These are phyloP conservation scores for Grifola frondosa DNA, from an alignment of 1,284 basidiomycete genomes.

Conservation along the genomic window DNA sequence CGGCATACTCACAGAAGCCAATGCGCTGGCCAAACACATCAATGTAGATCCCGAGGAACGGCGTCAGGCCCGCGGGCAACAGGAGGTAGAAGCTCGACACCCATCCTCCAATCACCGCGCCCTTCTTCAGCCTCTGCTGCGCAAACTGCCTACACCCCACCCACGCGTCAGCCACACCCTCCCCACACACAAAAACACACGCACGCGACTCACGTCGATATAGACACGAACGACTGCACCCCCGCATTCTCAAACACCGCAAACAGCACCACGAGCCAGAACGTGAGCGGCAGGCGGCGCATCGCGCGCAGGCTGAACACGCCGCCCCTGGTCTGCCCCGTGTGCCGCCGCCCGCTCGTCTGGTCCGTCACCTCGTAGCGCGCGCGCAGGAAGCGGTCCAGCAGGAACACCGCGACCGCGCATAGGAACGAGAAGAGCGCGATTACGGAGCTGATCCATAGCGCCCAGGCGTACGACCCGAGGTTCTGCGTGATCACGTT, in stretches of 20 bases:
- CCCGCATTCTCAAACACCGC: slow-evolving; percentile 46
- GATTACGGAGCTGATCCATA: slow-evolving; percentile 45
- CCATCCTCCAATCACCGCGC: slow-evolving; percentile 48
- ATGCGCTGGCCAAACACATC: slow-evolving; percentile 43
- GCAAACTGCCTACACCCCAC: slow-evolving; percentile 36
- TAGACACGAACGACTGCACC: slow-evolving; percentile 46
- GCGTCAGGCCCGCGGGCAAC: slow-evolving; percentile 42
- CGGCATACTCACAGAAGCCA: slow-evolving; percentile 35
- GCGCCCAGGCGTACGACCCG: slow-evolving; percentile 42
- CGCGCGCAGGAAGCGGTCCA: slow-evolving; percentile 39
- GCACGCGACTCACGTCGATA: slow-evolving; percentile 39
- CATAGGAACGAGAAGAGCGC: slow-evolving; percentile 41
- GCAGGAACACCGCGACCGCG: slow-evolving; percentile 37
- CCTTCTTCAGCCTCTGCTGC: slow-evolving; percentile 44
- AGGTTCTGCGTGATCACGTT: slow-evolving; percentile 42
- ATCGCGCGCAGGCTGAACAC: slow-evolving; percentile 38
- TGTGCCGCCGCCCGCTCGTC: slow-evolving; percentile 35
- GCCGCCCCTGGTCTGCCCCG: slow-evolving; percentile 26
- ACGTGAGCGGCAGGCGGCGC: slow-evolving; percentile 38
- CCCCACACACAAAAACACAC: background rate
- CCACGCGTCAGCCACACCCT: slow-evolving; percentile 13
- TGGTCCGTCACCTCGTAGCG: slow-evolving; percentile 41
- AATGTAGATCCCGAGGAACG: slow-evolving; percentile 44
- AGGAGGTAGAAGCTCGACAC: slow-evolving; percentile 48
- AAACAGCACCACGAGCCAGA: slow-evolving; percentile 45